phyloP scores from a whole-genome alignment of 305 asterid genomes.

The Plantago lanceolata region DNA sequence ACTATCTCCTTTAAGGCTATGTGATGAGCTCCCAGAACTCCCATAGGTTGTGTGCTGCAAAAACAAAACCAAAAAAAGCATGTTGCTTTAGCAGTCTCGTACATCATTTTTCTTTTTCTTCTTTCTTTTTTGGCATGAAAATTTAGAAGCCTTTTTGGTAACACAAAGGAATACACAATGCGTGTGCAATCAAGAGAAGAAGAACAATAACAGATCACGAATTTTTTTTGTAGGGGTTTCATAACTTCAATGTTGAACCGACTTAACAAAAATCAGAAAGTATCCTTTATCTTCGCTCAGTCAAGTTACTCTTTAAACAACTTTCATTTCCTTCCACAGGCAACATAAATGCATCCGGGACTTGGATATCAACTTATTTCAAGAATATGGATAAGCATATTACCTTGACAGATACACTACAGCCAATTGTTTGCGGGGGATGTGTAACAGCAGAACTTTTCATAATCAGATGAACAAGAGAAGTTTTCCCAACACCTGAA shows the following conservation, averaged over 20 bases:
- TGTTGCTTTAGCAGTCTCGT: background rate
- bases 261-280: background rate
- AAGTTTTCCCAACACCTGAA: slow-evolving; percentile 90
- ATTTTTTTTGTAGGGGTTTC: too few relatives aligned
- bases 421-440: slow-evolving; percentile 92
- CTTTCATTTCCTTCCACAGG: background rate
- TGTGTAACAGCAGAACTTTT: slow-evolving; percentile 69
- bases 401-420: slow-evolving; percentile 80
- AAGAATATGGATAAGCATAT: slow-evolving; percentile 14
- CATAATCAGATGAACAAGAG: slow-evolving; percentile 86
- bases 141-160: background rate
- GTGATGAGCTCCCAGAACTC: slow-evolving; percentile 68
- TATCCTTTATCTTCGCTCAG: background rate
- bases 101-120: too few relatives aligned
- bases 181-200: background rate
- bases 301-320: background rate
- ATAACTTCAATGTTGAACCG: background rate
- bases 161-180: background rate
- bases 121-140: too few relatives aligned
- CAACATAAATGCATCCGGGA: background rate
- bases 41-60: slow-evolving; percentile 74
- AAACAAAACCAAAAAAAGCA: slow-evolving; percentile 16
- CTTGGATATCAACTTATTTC: slow-evolving; percentile 11
- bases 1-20: slow-evolving; percentile 50
- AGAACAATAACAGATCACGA: too few relatives aligned